Percentiles rank a stretch among this genome's conserved stretches.
phyloP scores from a whole-genome alignment of 306 rosid species.

The Oemleria cerasiformis region DNA sequence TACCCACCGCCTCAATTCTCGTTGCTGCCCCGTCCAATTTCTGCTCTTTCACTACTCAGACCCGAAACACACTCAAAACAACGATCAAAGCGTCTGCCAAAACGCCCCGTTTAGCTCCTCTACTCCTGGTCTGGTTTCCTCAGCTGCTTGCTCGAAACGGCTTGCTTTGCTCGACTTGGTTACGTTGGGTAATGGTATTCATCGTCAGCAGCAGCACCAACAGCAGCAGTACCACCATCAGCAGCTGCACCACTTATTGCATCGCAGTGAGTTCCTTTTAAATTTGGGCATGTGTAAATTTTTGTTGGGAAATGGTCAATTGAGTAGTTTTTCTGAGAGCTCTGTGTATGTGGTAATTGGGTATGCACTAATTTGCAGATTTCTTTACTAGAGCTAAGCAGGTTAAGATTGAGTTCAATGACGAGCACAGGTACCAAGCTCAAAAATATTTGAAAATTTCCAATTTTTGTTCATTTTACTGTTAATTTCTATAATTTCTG shows the following conservation, averaged over 20 bases:
- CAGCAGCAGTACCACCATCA: not conserved
- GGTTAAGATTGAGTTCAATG: conserved; percentile 53
- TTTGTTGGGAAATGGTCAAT: not conserved
- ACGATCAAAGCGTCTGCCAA: conserved; percentile 2
- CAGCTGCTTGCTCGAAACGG: conserved; percentile 28
- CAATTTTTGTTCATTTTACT: not conserved
- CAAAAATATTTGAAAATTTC: not conserved
- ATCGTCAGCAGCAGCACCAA: conserved; percentile 14
- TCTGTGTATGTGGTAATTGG: conserved; percentile 5
- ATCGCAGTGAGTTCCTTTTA: conserved; percentile 45
- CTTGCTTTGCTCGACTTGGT: conserved; percentile 27
- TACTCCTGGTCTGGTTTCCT: conserved; percentile 17
- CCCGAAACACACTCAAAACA: conserved; percentile 7
- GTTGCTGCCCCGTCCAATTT: conserved; percentile 11
- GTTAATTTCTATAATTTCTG: not conserved
- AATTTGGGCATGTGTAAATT: not conserved
- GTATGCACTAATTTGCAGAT: conserved; percentile 27
- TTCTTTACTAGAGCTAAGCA: conserved; percentile 82
- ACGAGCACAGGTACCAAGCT: conserved; percentile 62
- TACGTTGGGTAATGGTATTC: conserved; percentile 25
- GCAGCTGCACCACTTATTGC: conserved; percentile 26
- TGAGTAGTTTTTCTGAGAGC: not conserved
- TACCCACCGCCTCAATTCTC: conserved; percentile 15
- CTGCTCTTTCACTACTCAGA: conserved; percentile 29
- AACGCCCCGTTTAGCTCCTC: conserved; percentile 19